Evolutionary conservation across 148 eudicot genomes (phyloP).

Genomic region (Suaeda aralocaspica): DNA sequence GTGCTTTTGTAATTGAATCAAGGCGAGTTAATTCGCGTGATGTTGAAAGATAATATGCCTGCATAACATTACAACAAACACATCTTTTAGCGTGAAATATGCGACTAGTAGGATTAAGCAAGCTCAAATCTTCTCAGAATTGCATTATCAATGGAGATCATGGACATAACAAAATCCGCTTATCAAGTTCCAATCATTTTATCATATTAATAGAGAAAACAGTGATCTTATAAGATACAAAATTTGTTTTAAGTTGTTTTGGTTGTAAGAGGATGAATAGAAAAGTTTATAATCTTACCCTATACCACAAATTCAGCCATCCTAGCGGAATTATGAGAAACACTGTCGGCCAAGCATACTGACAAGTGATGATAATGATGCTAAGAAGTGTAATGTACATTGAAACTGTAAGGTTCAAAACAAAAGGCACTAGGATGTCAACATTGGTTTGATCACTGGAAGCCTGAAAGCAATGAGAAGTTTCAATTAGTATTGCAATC

Average conservation of each 20-base stretch:
- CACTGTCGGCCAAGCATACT: conserved; percentile 87
- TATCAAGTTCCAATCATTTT: neutral
- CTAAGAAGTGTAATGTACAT: conserved; percentile 61
- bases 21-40: conserved; percentile 93
- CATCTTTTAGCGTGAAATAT: neutral
- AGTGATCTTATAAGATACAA: neutral
- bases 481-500: conserved; percentile 16
- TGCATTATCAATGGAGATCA: neutral
- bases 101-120: neutral
- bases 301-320: conserved; percentile 88
- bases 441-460: conserved; percentile 84
- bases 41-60: conserved; percentile 85
- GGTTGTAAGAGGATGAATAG: neutral
- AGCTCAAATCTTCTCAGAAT: neutral
- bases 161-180: neutral
- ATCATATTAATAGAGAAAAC: neutral
- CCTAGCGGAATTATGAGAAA: conserved; percentile 79
- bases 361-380: conserved; percentile 84
- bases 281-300: conserved; percentile 42
- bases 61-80: conserved; percentile 26
- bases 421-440: conserved; percentile 69
- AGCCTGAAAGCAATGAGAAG: conserved; percentile 44
- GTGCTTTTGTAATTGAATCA: conserved; percentile 95
- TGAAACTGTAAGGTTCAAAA: conserved; percentile 52
- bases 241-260: too few relatives aligned